These are phyloP conservation scores for Melastoma malabathricum DNA, from an alignment of 345 rosid species.

Conservation along the genomic window DNA sequence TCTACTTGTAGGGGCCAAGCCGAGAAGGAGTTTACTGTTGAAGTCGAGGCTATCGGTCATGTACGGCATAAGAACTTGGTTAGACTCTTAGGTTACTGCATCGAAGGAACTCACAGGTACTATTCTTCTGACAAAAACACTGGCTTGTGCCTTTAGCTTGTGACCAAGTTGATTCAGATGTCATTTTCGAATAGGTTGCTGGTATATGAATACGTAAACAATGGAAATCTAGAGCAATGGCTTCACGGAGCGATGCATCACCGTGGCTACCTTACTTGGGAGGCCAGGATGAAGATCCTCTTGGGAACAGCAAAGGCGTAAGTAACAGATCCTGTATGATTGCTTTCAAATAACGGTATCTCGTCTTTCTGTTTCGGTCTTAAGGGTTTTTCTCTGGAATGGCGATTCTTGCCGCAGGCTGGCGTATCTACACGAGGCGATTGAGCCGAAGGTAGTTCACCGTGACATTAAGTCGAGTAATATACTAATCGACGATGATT, in stretches of 20 bases:
- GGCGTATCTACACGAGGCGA: slow-evolving; percentile 92
- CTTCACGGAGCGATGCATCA: slow-evolving; percentile 74
- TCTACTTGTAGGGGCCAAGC: slow-evolving; percentile 67
- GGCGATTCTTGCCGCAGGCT: slow-evolving; percentile 29
- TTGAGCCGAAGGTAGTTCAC: slow-evolving; percentile 97
- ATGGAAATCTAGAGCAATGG: slow-evolving; percentile 96
- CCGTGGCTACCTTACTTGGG: slow-evolving; percentile 81
- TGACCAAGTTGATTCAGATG: background rate
- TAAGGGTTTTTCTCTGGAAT: slow-evolving; percentile 5
- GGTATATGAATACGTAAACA: slow-evolving; percentile 82
- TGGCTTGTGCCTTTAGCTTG: slow-evolving; percentile 3
- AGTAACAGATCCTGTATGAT: slow-evolving; percentile 6
- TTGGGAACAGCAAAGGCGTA: slow-evolving; percentile 96
- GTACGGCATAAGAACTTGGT: slow-evolving; percentile 94
- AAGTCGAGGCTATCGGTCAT: slow-evolving; percentile 94
- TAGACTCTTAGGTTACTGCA: slow-evolving; percentile 89
- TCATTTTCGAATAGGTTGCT: slow-evolving; percentile 30
- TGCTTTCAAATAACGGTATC: background rate
- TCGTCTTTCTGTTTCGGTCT: slow-evolving; percentile 2
- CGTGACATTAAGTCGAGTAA: slow-evolving; percentile 97
- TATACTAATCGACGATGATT: slow-evolving; percentile 69
- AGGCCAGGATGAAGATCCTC: slow-evolving; percentile 73
- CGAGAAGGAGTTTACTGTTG: slow-evolving; percentile 92
- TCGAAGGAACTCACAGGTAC: slow-evolving; percentile 95
- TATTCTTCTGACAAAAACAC: background rate